phyloP scores from a whole-genome alignment of 768 basidiomycete species.

The Cubamyces sp. region DNA sequence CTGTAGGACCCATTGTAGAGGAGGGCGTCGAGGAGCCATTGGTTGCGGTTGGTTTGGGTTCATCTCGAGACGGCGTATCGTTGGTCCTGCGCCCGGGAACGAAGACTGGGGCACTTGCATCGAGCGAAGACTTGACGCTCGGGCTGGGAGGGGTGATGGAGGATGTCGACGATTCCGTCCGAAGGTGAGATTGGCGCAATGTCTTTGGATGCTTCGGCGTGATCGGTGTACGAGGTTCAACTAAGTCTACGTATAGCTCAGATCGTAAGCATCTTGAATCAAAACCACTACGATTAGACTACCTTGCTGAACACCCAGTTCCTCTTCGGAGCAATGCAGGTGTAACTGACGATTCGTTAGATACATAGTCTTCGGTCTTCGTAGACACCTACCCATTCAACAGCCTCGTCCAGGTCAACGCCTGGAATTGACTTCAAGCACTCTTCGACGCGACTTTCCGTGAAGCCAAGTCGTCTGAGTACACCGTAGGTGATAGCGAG shows the following conservation, averaged over 20 bases:
- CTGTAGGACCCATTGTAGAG: background rate
- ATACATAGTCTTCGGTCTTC: background rate
- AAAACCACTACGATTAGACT: slow-evolving; percentile 17
- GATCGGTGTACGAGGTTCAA: slow-evolving; percentile 20
- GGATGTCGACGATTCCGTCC: slow-evolving; percentile 1
- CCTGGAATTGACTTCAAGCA: slow-evolving; percentile 69
- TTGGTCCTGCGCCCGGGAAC: slow-evolving; percentile 34
- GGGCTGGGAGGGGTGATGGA: slow-evolving; percentile 13
- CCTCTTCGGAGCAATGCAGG: slow-evolving; percentile 63
- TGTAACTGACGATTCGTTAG: slow-evolving; percentile 53
- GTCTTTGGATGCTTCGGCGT: slow-evolving; percentile 17
- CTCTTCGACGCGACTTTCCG: slow-evolving; percentile 66
- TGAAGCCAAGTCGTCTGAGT: slow-evolving; percentile 76
- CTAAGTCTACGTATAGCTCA: background rate
- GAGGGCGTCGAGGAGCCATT: slow-evolving; percentile 8
- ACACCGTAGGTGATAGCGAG: slow-evolving; percentile 84
- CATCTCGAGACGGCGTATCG: background rate
- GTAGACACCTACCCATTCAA: slow-evolving; percentile 76
- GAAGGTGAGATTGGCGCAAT: slow-evolving; percentile 16
- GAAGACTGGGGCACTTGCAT: slow-evolving; percentile 46
- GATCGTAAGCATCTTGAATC: background rate
- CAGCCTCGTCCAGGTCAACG: slow-evolving; percentile 83
- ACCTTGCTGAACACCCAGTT: slow-evolving; percentile 50
- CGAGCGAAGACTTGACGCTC: slow-evolving; percentile 30
- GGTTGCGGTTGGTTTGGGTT: background rate